Evolutionary conservation across 495 filamentous ascomycete genomes (phyloP), one percentile per base, ranked within the genome.

Genomic region (Pyrenopolyporus hunteri): DNA sequence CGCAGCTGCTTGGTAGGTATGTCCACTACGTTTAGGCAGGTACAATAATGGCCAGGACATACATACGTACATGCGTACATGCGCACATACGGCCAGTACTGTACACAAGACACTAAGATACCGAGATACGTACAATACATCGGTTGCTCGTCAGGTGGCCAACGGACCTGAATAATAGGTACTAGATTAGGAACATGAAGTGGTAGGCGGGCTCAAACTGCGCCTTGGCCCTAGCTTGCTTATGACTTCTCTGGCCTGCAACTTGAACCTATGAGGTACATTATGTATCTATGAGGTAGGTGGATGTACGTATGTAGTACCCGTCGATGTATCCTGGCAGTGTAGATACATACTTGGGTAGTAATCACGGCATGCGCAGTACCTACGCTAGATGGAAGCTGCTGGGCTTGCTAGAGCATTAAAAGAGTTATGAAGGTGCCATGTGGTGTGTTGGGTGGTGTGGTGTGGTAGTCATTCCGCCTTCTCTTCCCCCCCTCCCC

Each of bases 381-480:
- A 46, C 16, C 29, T 26, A 43, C 28, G 13, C 7, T 48, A 40
- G 29, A 45, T 37, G 16, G 37, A 62, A 55, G 26, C 23, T 50
- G 33, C 40, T 54, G 55, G 25, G 26, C 36, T 49, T 33, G 28
- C 6, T 7, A 37, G 23, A 43, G 44, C 31, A 36, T 50, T 43
- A 50, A 51, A 37, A 31, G n/a, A n/a, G 44, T 46, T 43, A 32
- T 6, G 35, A 46, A 43, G 50, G 57, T 29, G 56, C 42, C 57
- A 66, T 60, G 63, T 66, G 63, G 63, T 66, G 29, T 26, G 56
- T 51, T 60, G 56, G 51, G 39, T 60, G 56, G 49, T 59, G 50
- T 65, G 62, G 62, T 64, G 17, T 48, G 29, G 28, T 40, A 42
- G 48, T 48, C 43, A 25, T 60, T 54, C 36, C 14, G 16, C 32